A percentile compares a stretch with the other conserved stretches of the same genome.
Evolutionary conservation across 202 grass and related monocot genomes (phyloP).

Genomic region (Setaria italica): DNA sequence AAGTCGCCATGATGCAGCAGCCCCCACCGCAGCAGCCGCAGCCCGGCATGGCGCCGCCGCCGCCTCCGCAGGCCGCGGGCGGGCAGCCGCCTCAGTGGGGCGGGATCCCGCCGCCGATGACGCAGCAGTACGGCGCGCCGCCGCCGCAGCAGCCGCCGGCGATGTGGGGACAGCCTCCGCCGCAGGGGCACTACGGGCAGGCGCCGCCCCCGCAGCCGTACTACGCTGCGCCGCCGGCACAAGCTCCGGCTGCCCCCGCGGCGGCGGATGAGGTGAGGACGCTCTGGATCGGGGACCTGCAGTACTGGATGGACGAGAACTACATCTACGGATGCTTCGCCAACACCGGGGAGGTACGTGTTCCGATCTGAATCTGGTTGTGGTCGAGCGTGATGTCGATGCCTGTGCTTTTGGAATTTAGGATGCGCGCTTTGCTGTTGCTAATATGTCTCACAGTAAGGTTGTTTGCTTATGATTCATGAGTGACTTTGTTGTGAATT

Average conservation of each 20-base stretch:
- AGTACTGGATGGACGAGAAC: constrained; percentile 95
- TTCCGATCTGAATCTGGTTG: constrained; percentile 32
- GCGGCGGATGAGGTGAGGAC: constrained; percentile 74
- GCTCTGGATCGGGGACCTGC: constrained; percentile 93
- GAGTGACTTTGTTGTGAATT: background rate
- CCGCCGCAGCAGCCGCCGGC: constrained; percentile 43
- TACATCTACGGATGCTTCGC: constrained; percentile 76
- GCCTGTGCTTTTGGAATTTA: background rate
- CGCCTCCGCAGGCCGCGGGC: constrained; percentile 35
- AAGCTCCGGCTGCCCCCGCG: constrained; percentile 30
- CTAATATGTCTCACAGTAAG: background rate
- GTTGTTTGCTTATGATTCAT: background rate
- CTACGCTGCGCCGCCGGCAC: constrained; percentile 49
- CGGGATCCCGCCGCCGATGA: constrained; percentile 72
- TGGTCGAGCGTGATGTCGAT: background rate
- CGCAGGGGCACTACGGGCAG: constrained; percentile 69
- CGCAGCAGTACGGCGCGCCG: constrained; percentile 61
- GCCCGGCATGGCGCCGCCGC: constrained; percentile 51
- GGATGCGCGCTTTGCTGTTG: background rate
- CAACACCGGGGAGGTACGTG: constrained; percentile 68
- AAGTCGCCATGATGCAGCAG: constrained; percentile 77
- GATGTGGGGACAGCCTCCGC: constrained; percentile 84
- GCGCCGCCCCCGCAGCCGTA: constrained; percentile 54
- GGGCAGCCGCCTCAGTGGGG: constrained; percentile 81
- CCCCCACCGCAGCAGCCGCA: constrained; percentile 62